Evolutionary conservation across 2,329 filamentous ascomycete genomes (phyloP).

Genomic region (Diaporthe vaccinii): DNA sequence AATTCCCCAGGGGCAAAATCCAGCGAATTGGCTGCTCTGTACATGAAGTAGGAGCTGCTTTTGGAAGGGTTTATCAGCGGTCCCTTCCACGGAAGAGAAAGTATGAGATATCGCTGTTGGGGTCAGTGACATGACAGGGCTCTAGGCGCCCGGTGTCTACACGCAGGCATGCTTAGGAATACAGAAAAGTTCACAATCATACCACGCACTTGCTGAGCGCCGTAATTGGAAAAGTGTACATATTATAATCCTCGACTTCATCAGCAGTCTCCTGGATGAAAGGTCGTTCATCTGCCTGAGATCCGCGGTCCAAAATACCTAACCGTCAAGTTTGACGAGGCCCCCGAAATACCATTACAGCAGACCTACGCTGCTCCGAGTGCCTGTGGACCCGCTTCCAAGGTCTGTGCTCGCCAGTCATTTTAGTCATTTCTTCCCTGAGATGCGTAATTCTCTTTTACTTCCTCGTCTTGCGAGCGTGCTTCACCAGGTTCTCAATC

Average conservation of each 20-base stretch:
- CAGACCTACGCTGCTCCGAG: background rate
- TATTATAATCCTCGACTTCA: constrained; percentile 17
- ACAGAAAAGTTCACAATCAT: constrained; percentile 36
- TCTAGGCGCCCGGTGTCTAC: constrained; percentile 1
- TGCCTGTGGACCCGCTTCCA: background rate
- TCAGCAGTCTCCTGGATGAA: background rate
- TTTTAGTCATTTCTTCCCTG: background rate
- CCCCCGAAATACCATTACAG: background rate
- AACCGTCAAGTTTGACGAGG: background rate
- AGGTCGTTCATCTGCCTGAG: background rate
- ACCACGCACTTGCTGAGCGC: background rate
- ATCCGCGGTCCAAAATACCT: background rate
- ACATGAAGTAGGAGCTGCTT: background rate
- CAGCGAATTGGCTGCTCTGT: background rate
- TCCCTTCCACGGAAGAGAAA: background rate
- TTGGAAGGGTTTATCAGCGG: background rate
- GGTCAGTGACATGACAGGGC: constrained; percentile 13
- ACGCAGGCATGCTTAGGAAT: constrained; percentile 34
- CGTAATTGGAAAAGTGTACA: background rate
- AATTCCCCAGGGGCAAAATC: background rate
- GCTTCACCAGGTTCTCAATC: constrained; percentile 95
- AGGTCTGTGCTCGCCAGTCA: background rate
- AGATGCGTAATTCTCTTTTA: constrained; percentile 51
- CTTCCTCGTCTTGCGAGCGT: constrained; percentile 87
- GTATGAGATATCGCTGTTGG: background rate